Base-by-base conservation (phyloP, 2,329 filamentous ascomycete genomes). In the Teratosphaeria epicoccoides region DNA sequence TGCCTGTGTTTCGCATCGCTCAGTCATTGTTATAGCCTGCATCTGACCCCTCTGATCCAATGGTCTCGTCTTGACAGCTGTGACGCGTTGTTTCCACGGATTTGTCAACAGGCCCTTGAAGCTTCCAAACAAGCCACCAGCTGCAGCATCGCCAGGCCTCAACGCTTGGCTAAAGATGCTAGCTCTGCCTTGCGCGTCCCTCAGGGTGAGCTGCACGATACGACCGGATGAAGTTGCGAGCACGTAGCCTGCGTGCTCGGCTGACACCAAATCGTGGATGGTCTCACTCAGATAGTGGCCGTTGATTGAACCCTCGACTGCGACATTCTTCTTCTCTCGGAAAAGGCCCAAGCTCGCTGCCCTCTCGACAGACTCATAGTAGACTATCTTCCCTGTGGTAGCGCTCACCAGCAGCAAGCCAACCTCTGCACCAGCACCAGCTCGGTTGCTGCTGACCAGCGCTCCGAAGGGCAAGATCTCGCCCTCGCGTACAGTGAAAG, bases 361-460 rank as follows among this genome's bases (percentile, higher is more conserved):
- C 67, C 83, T 89, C 51, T 91, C 89, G 57, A 97, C 87, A 37
- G 88, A 94, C 67, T 97, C 93, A 89, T 93, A 97, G 68, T 93
- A 97, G 44, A 88, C 84, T 49, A 97, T 82, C 68, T 84, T 90
- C 49, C 93, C 93, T 47, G 78, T 89, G 17, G 80, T 81, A 11
- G 91, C 87, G 72, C 91, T 87, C 33, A 97, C 78, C 33, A 96
- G 80, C 24, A 98, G 81, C 33, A 98, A 77, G 2, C 93, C 93
- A 28, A 90, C 85, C 60, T 95, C 87, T 47, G 82, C 81, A 6
- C 26, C 23, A n/a, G 81, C 82, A 4, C 84, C 83, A 10, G 86
- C 83, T 47, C 86, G 84, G 12, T 24, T 47, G 4, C 20, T 26
- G 0, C 87, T 84, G 6, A 96, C 84, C 49, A 98, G 78, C 17